Percentiles rank a stretch among this genome's conserved stretches.
These are phyloP conservation scores for Neurospora sublineolata DNA, from an alignment of 495 filamentous ascomycete genomes.

Conservation along the genomic window DNA sequence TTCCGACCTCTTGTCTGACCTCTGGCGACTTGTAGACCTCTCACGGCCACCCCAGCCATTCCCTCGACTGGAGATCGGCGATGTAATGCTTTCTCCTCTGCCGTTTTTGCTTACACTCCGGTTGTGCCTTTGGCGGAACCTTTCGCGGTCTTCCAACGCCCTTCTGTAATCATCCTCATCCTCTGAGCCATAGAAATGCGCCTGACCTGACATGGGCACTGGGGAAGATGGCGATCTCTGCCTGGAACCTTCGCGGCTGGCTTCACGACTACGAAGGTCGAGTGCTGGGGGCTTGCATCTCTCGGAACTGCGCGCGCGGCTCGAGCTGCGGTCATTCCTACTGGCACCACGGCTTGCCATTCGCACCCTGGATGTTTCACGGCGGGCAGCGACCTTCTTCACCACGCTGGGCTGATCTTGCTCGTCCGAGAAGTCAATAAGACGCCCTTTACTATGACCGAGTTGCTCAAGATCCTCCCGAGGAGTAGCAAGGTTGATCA, in stretches of 20 bases:
- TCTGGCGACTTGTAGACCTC: slow-evolving; percentile 21
- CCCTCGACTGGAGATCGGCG: slow-evolving; percentile 14
- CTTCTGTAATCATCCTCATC: slow-evolving; percentile 52
- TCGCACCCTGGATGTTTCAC: slow-evolving; percentile 23
- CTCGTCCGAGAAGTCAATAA: slow-evolving; percentile 15
- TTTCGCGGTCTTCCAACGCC: slow-evolving; percentile 50
- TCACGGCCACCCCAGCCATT: slow-evolving; percentile 26
- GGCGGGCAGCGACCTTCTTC: slow-evolving; percentile 26
- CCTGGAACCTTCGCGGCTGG: slow-evolving; percentile 41
- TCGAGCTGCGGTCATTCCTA: slow-evolving; percentile 15
- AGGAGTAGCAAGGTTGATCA: slow-evolving; percentile 45
- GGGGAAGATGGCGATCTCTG: slow-evolving; percentile 72
- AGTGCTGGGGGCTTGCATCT: slow-evolving; percentile 31
- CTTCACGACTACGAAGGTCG: slow-evolving; percentile 42
- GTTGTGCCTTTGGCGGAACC: slow-evolving; percentile 45
- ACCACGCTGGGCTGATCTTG: slow-evolving; percentile 30
- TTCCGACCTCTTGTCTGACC: slow-evolving; percentile 35
- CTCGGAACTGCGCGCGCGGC: slow-evolving; percentile 33
- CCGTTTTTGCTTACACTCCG: slow-evolving; percentile 46
- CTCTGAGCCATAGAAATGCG: slow-evolving; percentile 31
- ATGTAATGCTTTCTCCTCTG: slow-evolving; percentile 7
- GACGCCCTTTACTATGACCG: slow-evolving; percentile 1
- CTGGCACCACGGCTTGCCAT: slow-evolving; percentile 37
- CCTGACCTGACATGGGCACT: slow-evolving; percentile 48
- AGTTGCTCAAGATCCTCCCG: slow-evolving; percentile 14